Evolutionary conservation across 345 rosid genomes (phyloP), one percentile per base, ranked within the genome.

Genomic region (Populus simonii): DNA sequence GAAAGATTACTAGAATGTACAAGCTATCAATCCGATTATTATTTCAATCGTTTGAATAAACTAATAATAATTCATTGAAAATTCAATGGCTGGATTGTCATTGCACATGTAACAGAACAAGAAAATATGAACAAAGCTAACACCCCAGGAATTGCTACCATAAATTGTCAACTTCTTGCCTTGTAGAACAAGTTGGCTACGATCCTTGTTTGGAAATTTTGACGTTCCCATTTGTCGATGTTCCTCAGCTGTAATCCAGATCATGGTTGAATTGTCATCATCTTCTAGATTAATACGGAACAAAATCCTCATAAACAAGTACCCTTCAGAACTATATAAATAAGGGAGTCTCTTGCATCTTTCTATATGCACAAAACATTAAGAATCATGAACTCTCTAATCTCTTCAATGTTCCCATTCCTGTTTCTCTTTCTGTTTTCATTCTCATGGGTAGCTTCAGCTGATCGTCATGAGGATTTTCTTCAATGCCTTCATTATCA

Each of bases 381-480:
- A 49, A 49, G 2, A 49, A 17, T 5, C 55, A 49, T 49, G 55
- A 49, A 49, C 49, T 47, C 65, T 66, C 39, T 3, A 23, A 36
- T 38, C 38, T 33, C 72, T 16, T 66, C 23, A 16, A 15, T 43
- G 12, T 5, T 69, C 4, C 79, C 74, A 5, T 57, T 76, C 20
- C 22, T 39, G 25, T 39, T 57, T 5, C 10, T 45, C 7, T 12
- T 55, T 13, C 18, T 76, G 7, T 15, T 76, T 18, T 49, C 66
- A n/a, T 51, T 68, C 20, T 59, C 79, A 55, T 36, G 31, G 55
- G 6, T 31, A 25, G 31, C 17, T 5, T 68, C 74, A 27, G 68
- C 74, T 69, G 27, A 70, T 13, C n/a, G 31, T 18, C 79, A 57
- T 55, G 67, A 76, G 35, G 59, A 69, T 25, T 76, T 76, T 41